Evolutionary conservation across 169 alveolate genomes (phyloP), one percentile per base, ranked within the genome.

Genomic region (Eimeria praecox): DNA sequence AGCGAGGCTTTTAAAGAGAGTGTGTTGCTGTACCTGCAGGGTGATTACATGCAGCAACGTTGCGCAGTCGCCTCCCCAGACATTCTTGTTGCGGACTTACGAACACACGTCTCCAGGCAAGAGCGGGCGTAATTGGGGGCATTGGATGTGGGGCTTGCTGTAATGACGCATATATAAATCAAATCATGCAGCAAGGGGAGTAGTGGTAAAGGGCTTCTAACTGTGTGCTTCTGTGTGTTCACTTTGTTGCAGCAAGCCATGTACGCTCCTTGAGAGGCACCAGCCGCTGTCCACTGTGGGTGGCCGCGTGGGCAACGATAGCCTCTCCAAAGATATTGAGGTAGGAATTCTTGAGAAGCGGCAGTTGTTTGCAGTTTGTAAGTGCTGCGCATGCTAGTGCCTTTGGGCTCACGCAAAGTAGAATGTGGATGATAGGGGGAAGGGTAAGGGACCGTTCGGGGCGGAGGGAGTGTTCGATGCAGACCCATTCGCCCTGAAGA

Each of bases 251-350:
- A 89, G 94, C 94, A 27, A 33, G 62, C 56, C 87, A 89, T 46
- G 85, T 73, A 56, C 87, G 83, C 73, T 71, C 94, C 27, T 38
- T 59, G 35, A 40, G 94, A 10, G 94, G 94, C 52, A 89, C 86
- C 71, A 66, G 86, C 86, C 86, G 87, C 2, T 71, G 35, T 33
- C 94, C 94, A 22, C 94, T 89, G 33, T 89, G 94, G 94, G 71
- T 89, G 73, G 94, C 94, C 0, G 94, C 86, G 44, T 89, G 94
- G 94, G 94, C 94, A 14, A 89, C 94, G 18, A 66, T 71, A 14
- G 94, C 94, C 73, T 83, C 91, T 33, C 91, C 91, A 30, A 75
- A 75, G 49, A n/a, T 40, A 12, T 54, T 83, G 75, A 46, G 91
- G 91, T 83, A 44, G 49, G 54, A 73, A 1, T 0, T 38, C 52